These are phyloP conservation scores for Teunomyces tritomae DNA, from an alignment of 805 yeast species.

Conservation along the genomic window DNA sequence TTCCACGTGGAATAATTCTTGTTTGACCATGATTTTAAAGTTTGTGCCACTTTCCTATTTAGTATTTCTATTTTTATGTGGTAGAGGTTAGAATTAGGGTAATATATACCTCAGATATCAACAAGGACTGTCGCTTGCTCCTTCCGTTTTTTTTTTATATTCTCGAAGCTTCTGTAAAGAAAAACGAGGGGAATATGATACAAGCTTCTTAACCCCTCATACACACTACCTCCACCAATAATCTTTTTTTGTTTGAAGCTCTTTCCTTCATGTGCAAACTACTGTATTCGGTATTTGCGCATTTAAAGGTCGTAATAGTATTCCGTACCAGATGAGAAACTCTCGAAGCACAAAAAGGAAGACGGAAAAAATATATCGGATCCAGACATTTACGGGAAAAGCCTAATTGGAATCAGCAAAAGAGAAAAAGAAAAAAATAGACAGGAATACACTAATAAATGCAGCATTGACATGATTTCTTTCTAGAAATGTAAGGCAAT, in stretches of 20 bases:
- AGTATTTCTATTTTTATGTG: background rate
- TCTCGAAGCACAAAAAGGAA: background rate
- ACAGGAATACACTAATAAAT: background rate
- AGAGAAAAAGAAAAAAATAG: background rate
- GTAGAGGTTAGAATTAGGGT: background rate
- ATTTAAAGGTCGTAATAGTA: background rate
- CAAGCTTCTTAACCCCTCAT: no score
- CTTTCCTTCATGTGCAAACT: background rate
- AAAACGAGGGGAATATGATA: background rate
- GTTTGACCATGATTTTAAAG: conserved; percentile 31
- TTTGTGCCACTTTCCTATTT: background rate
- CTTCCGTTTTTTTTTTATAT: background rate
- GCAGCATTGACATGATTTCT: background rate
- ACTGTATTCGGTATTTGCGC: background rate
- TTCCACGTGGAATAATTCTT: conserved; percentile 49
- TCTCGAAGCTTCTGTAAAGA: background rate
- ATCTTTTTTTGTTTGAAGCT: background rate
- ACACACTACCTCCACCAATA: no score
- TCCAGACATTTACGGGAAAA: conserved; percentile 2
- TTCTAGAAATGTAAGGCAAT: background rate
- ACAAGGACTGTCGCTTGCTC: background rate
- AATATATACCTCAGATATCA: background rate
- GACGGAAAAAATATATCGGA: background rate
- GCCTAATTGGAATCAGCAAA: background rate
- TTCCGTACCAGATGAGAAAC: background rate